Base-by-base conservation (phyloP, 495 filamentous ascomycete species). In the Tetracladium setigerum region DNA sequence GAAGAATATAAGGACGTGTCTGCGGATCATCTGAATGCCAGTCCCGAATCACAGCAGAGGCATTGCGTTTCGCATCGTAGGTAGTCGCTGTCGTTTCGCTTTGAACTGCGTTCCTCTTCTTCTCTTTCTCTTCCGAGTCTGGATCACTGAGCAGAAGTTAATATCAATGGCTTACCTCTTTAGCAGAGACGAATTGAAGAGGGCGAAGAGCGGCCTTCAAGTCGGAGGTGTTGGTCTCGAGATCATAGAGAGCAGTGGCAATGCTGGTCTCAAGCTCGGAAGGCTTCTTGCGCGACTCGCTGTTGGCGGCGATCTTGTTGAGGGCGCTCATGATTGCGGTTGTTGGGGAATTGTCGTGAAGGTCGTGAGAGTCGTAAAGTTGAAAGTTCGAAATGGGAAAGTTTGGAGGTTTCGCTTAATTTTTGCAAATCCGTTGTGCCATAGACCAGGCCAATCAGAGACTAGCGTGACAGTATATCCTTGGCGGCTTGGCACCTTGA, bases 301-400 rank as follows among this genome's bases (percentile, higher is more conserved):
- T 95, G 79, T 89, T 97, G 59, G 81, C 70, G 67, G 91, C 89
- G 70, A 98, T 97, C 87, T 97, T 97, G 83, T 91, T 91, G 69
- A 92, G 73, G 64, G 84, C 76, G 74, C 45, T 53, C 58, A 58
- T 58, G 34, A 31, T 58, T 58, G 55, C 49, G 41, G 50, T 51
- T 31, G 42, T 55, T 24, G 55, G 46, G 15, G 14, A 44, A n/a
- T n/a, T 41, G 19, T 38, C 38, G 38, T 12, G 14, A 41, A 13
- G 1, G 38, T 41, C 33, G 6, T 38, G 38, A 45, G 32, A 75
- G 81, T 41, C 77, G 83, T 44, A 69, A 80, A n/a, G n/a, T n/a
- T n/a, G n/a, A n/a, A n/a, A n/a, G n/a, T n/a, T n/a, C n/a, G n/a
- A n/a, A n/a, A n/a, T n/a, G n/a, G n/a, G n/a, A n/a, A n/a, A n/a